phyloP scores from a whole-genome alignment of 176 grass and related monocot genomes.

The Otatea glauca region DNA sequence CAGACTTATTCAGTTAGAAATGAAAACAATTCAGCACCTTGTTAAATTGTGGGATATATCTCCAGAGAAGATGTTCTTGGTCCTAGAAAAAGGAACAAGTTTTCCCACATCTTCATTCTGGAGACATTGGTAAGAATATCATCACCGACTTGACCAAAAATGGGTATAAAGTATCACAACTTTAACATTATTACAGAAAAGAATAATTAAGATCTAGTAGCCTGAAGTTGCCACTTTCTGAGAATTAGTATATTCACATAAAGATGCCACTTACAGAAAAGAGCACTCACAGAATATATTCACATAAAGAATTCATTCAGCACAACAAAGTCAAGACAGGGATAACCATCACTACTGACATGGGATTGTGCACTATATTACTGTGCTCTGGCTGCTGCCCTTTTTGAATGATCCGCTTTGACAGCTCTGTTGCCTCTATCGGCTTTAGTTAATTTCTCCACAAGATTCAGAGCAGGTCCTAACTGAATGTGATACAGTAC shows the following conservation, averaged over 20 bases:
- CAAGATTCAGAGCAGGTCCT: conserved; percentile 7
- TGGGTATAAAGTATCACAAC: conserved; percentile 31
- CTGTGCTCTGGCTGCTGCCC: conserved; percentile 30
- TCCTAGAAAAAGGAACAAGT: conserved; percentile 13
- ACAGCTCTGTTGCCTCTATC: neutral
- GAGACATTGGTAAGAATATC: conserved; percentile 29
- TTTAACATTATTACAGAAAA: conserved; percentile 50
- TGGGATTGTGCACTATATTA: conserved; percentile 8
- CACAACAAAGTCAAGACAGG: conserved; percentile 38
- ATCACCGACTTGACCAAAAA: conserved; percentile 48
- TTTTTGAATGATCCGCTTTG: conserved; percentile 23
- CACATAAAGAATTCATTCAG: conserved; percentile 44
- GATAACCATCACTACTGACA: conserved; percentile 41
- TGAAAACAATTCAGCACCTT: conserved; percentile 22
- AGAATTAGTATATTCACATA: neutral
- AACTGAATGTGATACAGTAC: conserved; percentile 23
- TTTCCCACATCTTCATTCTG: conserved; percentile 39
- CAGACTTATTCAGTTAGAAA: neutral
- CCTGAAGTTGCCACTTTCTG: conserved; percentile 18
- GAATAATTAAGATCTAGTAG: conserved; percentile 37
- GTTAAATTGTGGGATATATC: neutral
- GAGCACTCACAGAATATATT: conserved; percentile 45
- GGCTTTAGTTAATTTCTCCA: conserved; percentile 7
- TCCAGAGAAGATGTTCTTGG: conserved; percentile 26
- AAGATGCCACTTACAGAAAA: conserved; percentile 42